phyloP scores from a whole-genome alignment of 352 stramenopile genomes.

The Phytopythium helicoides region DNA sequence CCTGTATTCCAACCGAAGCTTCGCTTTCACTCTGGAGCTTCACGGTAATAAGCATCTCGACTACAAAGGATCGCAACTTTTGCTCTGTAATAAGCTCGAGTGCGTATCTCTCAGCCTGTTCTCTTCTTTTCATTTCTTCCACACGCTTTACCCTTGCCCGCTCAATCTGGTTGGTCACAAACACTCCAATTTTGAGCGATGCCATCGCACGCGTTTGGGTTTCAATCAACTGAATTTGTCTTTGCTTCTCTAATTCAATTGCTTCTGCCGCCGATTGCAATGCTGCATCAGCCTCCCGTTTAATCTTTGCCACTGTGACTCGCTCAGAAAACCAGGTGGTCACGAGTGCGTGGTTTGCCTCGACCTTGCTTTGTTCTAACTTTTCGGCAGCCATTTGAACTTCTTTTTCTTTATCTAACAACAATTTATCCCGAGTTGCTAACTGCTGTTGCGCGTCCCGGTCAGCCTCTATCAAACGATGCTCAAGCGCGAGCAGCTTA shows the following conservation, averaged over 20 bases:
- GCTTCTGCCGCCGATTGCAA: constrained; percentile 10
- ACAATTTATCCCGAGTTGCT: constrained; percentile 14
- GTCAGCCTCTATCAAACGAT: constrained; percentile 21
- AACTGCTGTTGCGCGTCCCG: constrained; percentile 14
- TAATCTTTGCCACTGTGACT: constrained; percentile 22
- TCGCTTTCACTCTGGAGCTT: constrained; percentile 28
- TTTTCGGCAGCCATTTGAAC: constrained; percentile 9
- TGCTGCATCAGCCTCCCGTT: constrained; percentile 16
- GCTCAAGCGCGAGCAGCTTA: constrained; percentile 10
- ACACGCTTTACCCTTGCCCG: constrained; percentile 15
- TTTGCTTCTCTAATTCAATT: constrained; percentile 19
- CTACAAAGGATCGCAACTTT: constrained; percentile 21
- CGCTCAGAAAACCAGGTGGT: constrained; percentile 33
- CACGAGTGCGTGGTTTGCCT: constrained; percentile 29
- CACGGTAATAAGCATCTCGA: constrained; percentile 33
- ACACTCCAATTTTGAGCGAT: constrained; percentile 22
- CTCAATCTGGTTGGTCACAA: constrained; percentile 19
- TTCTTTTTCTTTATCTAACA: constrained; percentile 19
- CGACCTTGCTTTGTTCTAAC: constrained; percentile 11
- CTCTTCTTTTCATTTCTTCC: constrained; percentile 10
- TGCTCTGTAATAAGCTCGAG: constrained; percentile 19
- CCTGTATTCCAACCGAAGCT: constrained; percentile 3
- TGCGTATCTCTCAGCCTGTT: constrained; percentile 15
- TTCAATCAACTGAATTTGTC: constrained; percentile 14
- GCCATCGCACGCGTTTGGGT: constrained; percentile 17